These are phyloP conservation scores for Myriosclerotinia curreyana DNA, from an alignment of 2,329 filamentous ascomycete species.

Conservation along the genomic window DNA sequence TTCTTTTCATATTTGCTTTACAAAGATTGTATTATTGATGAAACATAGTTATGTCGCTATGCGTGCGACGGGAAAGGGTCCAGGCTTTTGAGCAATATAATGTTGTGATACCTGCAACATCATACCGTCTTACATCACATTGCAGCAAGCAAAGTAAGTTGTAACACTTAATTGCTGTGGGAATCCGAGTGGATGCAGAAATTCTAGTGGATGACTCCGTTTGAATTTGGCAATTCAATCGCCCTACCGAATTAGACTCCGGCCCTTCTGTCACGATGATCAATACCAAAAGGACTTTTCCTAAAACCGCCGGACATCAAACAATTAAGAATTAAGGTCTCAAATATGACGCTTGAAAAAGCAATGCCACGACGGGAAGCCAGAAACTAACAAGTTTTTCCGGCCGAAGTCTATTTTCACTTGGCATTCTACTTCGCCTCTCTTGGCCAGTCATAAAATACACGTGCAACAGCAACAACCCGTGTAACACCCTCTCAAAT, in stretches of 20 bases:
- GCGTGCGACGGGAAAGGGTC: background rate
- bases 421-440: conserved; percentile 19
- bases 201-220: conserved; percentile 8
- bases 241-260: background rate
- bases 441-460: conserved; percentile 16
- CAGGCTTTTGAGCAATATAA: conserved; percentile 4
- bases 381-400: background rate
- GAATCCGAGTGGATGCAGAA: background rate
- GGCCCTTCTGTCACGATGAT: background rate
- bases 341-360: conserved; percentile 11
- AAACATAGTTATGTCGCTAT: background rate
- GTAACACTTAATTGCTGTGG: background rate
- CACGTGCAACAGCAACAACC: background rate
- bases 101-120: conserved; percentile 14
- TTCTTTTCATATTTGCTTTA: background rate
- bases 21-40: background rate
- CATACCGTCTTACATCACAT: conserved; percentile 11
- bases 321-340: background rate
- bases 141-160: conserved; percentile 16
- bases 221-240: background rate
- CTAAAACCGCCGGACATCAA: background rate
- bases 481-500: background rate
- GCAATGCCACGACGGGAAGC: conserved; percentile 13
- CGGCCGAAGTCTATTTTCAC: conserved; percentile 17
- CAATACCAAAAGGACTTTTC: background rate